Percentiles rank a stretch among this genome's conserved stretches.
These are phyloP conservation scores for Apophysomyces sp. DNA, from an alignment of 371 early-diverging fungal species.

Conservation along the genomic window DNA sequence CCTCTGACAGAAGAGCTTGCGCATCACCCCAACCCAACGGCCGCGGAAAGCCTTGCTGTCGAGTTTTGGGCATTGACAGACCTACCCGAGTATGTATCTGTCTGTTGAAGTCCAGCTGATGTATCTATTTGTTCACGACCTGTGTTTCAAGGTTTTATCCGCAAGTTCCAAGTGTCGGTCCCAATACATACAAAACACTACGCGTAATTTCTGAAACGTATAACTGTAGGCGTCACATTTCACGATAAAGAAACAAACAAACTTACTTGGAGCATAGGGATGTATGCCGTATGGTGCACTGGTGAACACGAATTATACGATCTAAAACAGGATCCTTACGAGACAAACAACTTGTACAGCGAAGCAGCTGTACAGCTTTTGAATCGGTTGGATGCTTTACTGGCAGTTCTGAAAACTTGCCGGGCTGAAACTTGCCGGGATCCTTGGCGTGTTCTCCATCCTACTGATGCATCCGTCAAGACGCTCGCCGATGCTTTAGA, in stretches of 20 bases:
- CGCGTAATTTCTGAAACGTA: slow-evolving; percentile 54
- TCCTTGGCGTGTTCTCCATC: slow-evolving; percentile 60
- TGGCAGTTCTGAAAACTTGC: slow-evolving; percentile 56
- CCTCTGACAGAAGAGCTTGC: slow-evolving; percentile 45
- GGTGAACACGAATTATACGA: slow-evolving; percentile 65
- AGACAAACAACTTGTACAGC: slow-evolving; percentile 48
- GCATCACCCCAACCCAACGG: slow-evolving; percentile 35
- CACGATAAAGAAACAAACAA: slow-evolving; percentile 15
- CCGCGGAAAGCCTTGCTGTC: slow-evolving; percentile 58
- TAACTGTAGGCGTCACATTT: slow-evolving; percentile 33
- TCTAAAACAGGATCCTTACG: slow-evolving; percentile 58
- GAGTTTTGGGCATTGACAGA: slow-evolving; percentile 53
- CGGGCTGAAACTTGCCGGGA: slow-evolving; percentile 57
- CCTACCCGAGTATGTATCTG: slow-evolving; percentile 29
- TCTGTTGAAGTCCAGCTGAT: not conserved
- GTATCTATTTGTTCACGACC: not conserved
- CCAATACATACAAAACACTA: slow-evolving; percentile 61
- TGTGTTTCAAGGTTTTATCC: slow-evolving; percentile 4
- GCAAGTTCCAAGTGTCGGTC: not conserved
- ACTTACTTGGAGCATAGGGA: slow-evolving; percentile 17
- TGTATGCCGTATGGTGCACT: slow-evolving; percentile 65
- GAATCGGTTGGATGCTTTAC: slow-evolving; percentile 59
- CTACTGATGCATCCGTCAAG: slow-evolving; percentile 22
- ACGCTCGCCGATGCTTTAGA: slow-evolving; percentile 33
- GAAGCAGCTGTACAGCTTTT: slow-evolving; percentile 20